Evolutionary conservation across 257 asterid genomes (phyloP), one percentile per base, ranked within the genome.

Genomic region (Nyctanthes arbortristis): DNA sequence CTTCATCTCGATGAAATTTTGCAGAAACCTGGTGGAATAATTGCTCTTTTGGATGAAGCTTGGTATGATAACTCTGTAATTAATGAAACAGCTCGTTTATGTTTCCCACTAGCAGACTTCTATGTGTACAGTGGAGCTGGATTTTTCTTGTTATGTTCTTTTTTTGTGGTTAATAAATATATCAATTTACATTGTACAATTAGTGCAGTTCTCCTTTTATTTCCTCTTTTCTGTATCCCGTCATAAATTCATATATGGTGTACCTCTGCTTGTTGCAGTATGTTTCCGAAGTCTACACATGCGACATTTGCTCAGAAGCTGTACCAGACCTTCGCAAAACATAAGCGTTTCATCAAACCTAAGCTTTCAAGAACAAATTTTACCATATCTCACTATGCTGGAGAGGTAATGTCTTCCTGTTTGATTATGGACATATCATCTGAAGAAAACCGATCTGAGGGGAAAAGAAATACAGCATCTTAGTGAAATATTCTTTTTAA

Each of bases 21-120:
- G 92, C 97, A 91, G 99, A 91, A 94, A 88, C 99, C 99, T 66
- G 99, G 99, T 71, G 99, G 99, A 71, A 89, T 94, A 73, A 94
- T 94, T 84, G 87, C 99, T 36, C 89, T 94, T 70, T 85, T 94
- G 55, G 99, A 94, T 87, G 99, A 94, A 88, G 96, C 96, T 76
- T 94, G 99, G 99, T 94, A 84, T 71, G 24, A 40, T 40, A 57
- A n/a, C n/a, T n/a, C n/a, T n/a, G n/a, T n/a, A n/a, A n/a, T n/a
- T n/a, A n/a, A n/a, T n/a, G n/a, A n/a, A n/a, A n/a, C n/a, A n/a
- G n/a, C n/a, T n/a, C n/a, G n/a, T 45, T 9, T 47, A 66, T 49
- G 20, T 29, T 64, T 45, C 57, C 4, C 29, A n/a, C 57, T 20
- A 18, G 25, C 20, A 49, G 25, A 49, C n/a, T 18, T 33, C 13